Conservation (phyloP, 1,139 yeast genomes). For the Lodderomyces orthopsilosis region DNA sequence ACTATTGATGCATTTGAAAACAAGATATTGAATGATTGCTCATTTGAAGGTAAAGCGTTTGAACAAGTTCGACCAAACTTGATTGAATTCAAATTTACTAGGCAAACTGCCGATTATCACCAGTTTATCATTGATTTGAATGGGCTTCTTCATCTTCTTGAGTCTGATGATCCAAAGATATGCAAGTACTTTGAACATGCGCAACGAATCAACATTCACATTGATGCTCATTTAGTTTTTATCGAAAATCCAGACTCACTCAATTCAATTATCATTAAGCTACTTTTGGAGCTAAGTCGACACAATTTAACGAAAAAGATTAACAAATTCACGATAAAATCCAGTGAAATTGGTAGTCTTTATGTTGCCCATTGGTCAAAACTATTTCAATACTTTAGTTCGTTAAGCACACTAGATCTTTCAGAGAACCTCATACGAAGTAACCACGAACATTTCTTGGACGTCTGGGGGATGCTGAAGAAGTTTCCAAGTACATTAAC, state of each 20-base stretch:
- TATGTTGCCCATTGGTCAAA: conserved; percentile 34
- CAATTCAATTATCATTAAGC: conserved; percentile 14
- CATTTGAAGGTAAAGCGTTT: conserved; percentile 16
- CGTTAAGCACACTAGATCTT: conserved; percentile 24
- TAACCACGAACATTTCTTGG: conserved; percentile 17
- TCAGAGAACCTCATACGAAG: conserved; percentile 27
- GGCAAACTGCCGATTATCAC: conserved; percentile 29
- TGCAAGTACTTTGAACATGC: conserved; percentile 19
- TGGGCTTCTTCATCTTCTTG: conserved; percentile 22
- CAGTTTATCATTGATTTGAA: conserved; percentile 25
- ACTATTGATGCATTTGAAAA: conserved; percentile 12
- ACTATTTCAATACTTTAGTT: conserved; percentile 25
- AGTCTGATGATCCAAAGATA: conserved; percentile 12
- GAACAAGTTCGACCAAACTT: conserved; percentile 22
- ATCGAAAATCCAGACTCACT: conserved; percentile 17
- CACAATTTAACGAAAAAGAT: conserved; percentile 20
- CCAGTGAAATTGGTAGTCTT: conserved; percentile 39
- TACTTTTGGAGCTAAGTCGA: conserved; percentile 12
- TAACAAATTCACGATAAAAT: conserved; percentile 22
- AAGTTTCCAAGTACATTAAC: conserved; percentile 30
- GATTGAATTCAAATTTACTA: conserved; percentile 26
- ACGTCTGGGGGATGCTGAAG: conserved; percentile 23
- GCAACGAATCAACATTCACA: conserved; percentile 23
- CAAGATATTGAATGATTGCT: conserved; percentile 8
- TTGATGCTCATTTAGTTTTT: conserved; percentile 28